Evolutionary conservation across 768 basidiomycete genomes (phyloP).

Genomic region (Russula sp.): DNA sequence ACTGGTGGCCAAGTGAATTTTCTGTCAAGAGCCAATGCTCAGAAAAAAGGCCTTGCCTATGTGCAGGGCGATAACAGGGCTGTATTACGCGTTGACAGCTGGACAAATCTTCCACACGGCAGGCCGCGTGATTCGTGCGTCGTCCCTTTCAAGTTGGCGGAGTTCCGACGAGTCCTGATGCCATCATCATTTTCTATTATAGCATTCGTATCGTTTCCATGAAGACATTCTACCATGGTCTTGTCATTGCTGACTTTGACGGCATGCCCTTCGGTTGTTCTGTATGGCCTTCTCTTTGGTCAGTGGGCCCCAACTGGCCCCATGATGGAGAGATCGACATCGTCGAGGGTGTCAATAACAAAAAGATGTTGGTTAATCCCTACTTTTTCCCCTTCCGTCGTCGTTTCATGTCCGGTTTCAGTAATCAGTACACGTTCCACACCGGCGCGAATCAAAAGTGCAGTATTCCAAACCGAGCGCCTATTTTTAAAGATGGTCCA

Average conservation of each 20-base stretch:
- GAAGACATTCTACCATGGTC: background rate
- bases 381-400: background rate
- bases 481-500: background rate
- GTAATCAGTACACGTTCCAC: constrained; percentile 26
- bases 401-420: background rate
- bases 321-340: constrained; percentile 38
- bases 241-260: background rate
- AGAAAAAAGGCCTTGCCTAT: background rate
- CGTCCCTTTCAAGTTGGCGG: no score
- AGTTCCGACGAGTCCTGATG: background rate
- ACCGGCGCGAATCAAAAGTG: background rate
- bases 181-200: background rate
- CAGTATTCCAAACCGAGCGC: background rate
- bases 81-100: background rate
- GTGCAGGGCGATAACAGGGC: background rate
- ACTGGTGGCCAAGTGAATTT: background rate
- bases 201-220: background rate
- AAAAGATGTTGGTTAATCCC: background rate
- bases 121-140: constrained; percentile 22
- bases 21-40: background rate
- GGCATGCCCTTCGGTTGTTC: constrained; percentile 20
- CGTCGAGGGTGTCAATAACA: constrained; percentile 26
- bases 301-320: background rate
- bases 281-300: background rate
- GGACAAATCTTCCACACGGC: constrained; percentile 5